Percentiles rank a stretch among this genome's conserved stretches.
Evolutionary conservation across 1,284 basidiomycete species (phyloP).

Genomic region (Ceratobasidium sp.): DNA sequence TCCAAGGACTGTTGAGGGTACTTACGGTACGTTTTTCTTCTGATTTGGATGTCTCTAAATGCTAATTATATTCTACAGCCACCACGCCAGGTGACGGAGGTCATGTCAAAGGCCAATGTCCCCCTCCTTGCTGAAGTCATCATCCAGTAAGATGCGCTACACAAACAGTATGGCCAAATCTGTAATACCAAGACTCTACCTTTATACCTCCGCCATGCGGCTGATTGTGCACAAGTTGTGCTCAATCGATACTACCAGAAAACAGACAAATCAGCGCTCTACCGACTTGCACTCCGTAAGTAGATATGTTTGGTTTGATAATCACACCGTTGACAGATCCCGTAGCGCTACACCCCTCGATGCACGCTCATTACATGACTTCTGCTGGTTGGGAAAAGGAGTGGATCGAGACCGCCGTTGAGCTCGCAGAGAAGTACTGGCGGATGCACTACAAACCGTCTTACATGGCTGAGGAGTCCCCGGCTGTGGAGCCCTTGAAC

Average conservation of each 20-base stretch:
- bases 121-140: background rate
- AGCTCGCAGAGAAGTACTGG: background rate
- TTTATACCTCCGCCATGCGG: background rate
- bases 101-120: background rate
- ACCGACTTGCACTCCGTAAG: conserved; percentile 4
- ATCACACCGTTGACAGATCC: no score
- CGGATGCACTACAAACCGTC: background rate
- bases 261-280: background rate
- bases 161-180: background rate
- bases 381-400: background rate
- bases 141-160: background rate
- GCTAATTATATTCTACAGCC: background rate
- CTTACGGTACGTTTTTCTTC: background rate
- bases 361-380: background rate
- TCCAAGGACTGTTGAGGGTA: background rate
- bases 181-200: background rate
- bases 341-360: conserved; percentile 11
- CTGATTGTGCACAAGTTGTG: background rate
- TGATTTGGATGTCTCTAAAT: background rate
- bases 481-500: no score
- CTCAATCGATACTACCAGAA: conserved; percentile 20
- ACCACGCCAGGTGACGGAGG: background rate
- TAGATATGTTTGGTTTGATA: no score
- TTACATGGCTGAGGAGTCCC: no score
- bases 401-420: conserved; percentile 8